Percentiles rank a stretch among this genome's conserved stretches.
Evolutionary conservation across 2,329 filamentous ascomycete species (phyloP).

Genomic region (Diaporthe eres): DNA sequence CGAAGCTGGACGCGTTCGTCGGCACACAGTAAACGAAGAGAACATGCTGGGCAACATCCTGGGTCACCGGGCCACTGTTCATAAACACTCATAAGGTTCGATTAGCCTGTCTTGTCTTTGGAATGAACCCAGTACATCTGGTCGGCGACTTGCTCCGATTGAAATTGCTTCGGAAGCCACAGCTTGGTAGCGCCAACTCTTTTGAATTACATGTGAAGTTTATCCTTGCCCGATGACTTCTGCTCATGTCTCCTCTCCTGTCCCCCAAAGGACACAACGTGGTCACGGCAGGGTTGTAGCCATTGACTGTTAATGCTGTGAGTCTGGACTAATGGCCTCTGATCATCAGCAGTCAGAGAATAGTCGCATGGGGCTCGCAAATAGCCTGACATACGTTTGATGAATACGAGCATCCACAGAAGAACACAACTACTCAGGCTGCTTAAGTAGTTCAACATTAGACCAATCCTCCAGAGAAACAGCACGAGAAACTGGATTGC

Average conservation of each 20-base stretch:
- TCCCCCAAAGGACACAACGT: no score
- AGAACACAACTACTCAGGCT: no score
- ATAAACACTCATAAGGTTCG: neutral
- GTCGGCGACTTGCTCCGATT: neutral
- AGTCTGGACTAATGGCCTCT: no score
- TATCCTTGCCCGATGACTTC: neutral
- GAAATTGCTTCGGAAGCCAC: neutral
- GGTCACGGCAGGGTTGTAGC: neutral
- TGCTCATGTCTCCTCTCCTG: neutral
- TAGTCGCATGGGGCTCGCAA: no score
- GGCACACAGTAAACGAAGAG: slow-evolving; percentile 2
- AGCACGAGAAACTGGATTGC: neutral
- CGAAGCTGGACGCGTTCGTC: slow-evolving; percentile 46
- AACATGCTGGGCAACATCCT: neutral
- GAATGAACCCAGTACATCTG: neutral
- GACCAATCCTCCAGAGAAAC: no score
- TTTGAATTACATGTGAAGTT: neutral
- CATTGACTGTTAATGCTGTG: no score
- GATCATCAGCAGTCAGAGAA: no score
- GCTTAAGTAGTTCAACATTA: no score
- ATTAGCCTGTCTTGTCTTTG: neutral
- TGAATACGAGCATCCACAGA: no score
- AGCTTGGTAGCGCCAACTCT: neutral
- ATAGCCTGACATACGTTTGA: no score
- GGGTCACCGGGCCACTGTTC: neutral